Base-by-base conservation (phyloP, 164 flowering plant genomes). In the Aristolochia contorta region DNA sequence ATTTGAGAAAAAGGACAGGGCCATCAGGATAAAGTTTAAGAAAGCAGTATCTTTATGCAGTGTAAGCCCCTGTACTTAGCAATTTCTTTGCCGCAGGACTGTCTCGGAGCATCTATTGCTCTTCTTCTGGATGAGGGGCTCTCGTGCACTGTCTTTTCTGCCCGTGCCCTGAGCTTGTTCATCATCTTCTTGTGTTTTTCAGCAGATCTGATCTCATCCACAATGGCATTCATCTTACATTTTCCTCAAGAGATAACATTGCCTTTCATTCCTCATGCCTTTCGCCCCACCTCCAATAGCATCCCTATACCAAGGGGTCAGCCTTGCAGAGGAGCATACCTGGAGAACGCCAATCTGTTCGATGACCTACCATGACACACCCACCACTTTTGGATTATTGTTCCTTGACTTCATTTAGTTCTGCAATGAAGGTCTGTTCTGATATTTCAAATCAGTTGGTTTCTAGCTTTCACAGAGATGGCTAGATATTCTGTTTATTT, bases 71-170 rank as follows among this genome's bases (percentile, higher is more conserved):
- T 76, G 65, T 74, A 79, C 88, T 87, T 93, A 87, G 76, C 60
- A 73, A 74, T 80, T 89, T 89, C 82, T 89, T 89, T 89, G 91
- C 64, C 87, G 96, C 98, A 92, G 98, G 98, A 81, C 79, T 53
- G 57, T 71, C 84, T 70, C 78, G 86, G 84, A 69, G 71, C 75
- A 73, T 77, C 80, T 81, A 81, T 22, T 76, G 73, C 67, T 61
- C 76, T 73, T 73, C 56, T 53, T 73, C 80, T 66, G 74, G 85
- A 68, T 77, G 77, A 79, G 77, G 82, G 87, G 86, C 82, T 75
- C 75, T 71, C 70, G 74, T 79, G 80, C 82, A 72, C 79, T 81
- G 68, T 62, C 64, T 79, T 80, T 76, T 74, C 70, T 77, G 81
- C 80, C 72, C 72, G 78, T 75, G 82, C 76, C 50, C 72, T 70